These are phyloP conservation scores for Termitomyces sp. DNA, from an alignment of 768 basidiomycete species.

Conservation along the genomic window DNA sequence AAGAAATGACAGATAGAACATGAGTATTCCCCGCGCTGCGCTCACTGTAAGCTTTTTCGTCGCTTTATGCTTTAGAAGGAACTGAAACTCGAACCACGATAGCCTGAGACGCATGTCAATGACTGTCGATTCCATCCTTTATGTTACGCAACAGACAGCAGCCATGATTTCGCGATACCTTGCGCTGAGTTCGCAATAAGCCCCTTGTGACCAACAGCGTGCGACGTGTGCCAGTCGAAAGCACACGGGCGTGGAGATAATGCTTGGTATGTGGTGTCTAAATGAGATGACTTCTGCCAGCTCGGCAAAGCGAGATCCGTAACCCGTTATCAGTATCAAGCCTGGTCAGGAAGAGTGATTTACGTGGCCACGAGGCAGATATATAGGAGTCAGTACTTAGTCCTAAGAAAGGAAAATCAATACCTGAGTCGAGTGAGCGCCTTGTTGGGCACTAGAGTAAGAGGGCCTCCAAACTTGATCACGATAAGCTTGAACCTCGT, in stretches of 20 bases:
- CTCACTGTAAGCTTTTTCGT: not conserved
- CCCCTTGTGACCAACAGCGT: not conserved
- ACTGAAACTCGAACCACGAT: not conserved
- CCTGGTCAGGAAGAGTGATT: not conserved
- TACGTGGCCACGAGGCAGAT: not conserved
- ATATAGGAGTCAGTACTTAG: not conserved
- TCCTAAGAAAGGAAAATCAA: not conserved
- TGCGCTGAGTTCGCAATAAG: not conserved
- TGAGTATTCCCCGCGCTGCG: too few species aligned
- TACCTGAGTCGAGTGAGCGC: not conserved
- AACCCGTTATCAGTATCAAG: not conserved
- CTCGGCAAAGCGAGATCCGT: not conserved
- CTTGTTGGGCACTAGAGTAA: not conserved
- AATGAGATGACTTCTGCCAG: not conserved
- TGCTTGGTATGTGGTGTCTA: not conserved
- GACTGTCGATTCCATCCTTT: not conserved
- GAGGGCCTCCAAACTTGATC: not conserved
- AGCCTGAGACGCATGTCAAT: not conserved
- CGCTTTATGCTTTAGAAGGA: not conserved
- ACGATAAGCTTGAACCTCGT: not conserved
- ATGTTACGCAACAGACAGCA: not conserved
- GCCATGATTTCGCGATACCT: not conserved
- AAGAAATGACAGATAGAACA: not conserved
- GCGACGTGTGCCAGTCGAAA: not conserved
- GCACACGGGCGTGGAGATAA: not conserved